These are phyloP conservation scores for Colletotrichum tofieldiae DNA, from an alignment of 2,329 filamentous ascomycete genomes.

Conservation along the genomic window DNA sequence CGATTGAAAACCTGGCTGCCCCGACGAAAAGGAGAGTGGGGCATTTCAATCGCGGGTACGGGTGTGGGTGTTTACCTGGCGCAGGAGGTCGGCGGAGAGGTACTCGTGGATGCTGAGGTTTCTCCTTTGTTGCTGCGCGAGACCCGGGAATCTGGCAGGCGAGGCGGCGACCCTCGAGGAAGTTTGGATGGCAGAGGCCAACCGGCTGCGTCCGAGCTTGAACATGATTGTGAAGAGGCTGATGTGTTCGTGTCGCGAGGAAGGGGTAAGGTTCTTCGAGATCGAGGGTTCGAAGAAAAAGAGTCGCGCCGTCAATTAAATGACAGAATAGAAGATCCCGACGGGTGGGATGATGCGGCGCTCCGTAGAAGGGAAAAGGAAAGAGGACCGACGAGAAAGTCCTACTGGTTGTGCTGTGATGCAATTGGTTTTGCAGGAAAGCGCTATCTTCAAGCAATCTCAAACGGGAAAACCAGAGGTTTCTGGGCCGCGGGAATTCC, in stretches of 20 bases:
- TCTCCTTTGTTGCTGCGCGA: constrained; percentile 84
- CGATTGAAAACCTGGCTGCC: constrained; percentile 24
- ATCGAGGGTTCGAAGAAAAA: constrained; percentile 9
- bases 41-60: constrained; percentile 29
- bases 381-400: constrained; percentile 34
- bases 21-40: constrained; percentile 37
- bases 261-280: constrained; percentile 7
- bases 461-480: constrained; percentile 41
- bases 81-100: constrained; percentile 92
- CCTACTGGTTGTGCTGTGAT: constrained; percentile 39
- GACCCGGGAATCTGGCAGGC: constrained; percentile 73
- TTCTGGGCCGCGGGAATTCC: constrained; percentile 43
- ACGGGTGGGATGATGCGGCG: constrained; percentile 16
- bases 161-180: constrained; percentile 61
- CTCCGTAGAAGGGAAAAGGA: constrained; percentile 38
- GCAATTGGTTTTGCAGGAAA: constrained; percentile 41
- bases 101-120: constrained; percentile 98
- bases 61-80: constrained; percentile 66
- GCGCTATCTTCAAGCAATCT: constrained; percentile 39
- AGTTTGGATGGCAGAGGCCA: constrained; percentile 86
- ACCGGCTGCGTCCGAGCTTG: constrained; percentile 86
- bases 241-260: constrained; percentile 29
- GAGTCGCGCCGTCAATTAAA: constrained; percentile 30
- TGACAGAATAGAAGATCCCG: constrained; percentile 29
- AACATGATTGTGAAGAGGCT: constrained; percentile 75